Percentiles rank a stretch among this genome's conserved stretches.
These are phyloP conservation scores for Cadophora malorum DNA, from an alignment of 2,329 filamentous ascomycete species.

Conservation along the genomic window DNA sequence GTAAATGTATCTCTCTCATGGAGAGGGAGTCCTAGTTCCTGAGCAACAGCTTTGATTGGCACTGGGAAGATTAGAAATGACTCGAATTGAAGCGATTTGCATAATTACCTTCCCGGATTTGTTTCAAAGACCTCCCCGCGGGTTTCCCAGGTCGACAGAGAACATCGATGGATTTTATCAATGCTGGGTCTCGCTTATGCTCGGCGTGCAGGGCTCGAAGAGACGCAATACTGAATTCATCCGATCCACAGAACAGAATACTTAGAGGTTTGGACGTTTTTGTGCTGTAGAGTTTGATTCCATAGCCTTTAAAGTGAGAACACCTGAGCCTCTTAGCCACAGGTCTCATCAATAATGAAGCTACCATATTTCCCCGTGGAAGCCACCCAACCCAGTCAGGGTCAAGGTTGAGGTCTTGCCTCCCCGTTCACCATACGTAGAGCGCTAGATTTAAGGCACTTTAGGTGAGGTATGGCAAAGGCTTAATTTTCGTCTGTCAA, in stretches of 20 bases:
- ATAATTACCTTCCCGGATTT: conserved; percentile 44
- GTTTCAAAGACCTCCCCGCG: conserved; percentile 76
- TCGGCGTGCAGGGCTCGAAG: conserved; percentile 72
- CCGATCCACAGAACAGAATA: conserved; percentile 94
- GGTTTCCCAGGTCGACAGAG: conserved; percentile 80
- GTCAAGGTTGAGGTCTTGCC: no score
- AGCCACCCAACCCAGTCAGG: neutral
- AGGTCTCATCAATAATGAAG: neutral
- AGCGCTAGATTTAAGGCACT: neutral
- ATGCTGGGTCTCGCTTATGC: conserved; percentile 54
- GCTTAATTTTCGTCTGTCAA: no score
- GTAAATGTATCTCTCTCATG: conserved; percentile 84
- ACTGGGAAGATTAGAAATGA: no score
- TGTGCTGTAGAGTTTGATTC: neutral
- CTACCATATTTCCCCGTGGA: neutral
- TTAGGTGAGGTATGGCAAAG: neutral
- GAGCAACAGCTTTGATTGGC: conserved; percentile 72
- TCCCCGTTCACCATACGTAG: neutral
- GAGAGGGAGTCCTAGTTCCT: conserved; percentile 67
- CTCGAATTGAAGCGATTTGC: no score
- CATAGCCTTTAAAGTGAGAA: neutral
- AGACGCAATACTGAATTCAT: conserved; percentile 84
- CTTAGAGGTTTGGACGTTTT: conserved; percentile 63
- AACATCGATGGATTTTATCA: conserved; percentile 82
- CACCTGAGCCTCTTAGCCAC: neutral